Evolutionary conservation across 2,329 filamentous ascomycete species (phyloP).

Genomic region (Claviceps africana): DNA sequence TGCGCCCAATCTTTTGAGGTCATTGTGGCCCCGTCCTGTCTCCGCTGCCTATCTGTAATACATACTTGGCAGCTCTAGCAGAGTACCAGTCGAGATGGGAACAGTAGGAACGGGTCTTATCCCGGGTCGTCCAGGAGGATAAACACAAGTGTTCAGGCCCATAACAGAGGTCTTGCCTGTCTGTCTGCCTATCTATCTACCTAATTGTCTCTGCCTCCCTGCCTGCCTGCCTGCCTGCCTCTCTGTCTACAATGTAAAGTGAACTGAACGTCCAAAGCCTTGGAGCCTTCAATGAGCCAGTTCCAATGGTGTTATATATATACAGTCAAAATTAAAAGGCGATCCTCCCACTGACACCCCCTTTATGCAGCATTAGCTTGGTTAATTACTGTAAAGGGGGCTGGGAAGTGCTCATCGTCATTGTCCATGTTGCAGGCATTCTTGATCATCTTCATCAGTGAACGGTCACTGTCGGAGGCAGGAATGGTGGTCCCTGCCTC

Average conservation of each 20-base stretch:
- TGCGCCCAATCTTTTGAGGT: too few species aligned
- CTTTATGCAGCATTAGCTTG: background rate
- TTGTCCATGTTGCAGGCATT: background rate
- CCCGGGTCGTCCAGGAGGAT: too few species aligned
- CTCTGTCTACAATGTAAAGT: background rate
- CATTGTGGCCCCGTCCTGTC: background rate
- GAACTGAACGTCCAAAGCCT: background rate
- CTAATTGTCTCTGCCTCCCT: too few species aligned
- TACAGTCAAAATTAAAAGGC: background rate
- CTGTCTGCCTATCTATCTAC: too few species aligned
- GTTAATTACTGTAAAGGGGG: background rate
- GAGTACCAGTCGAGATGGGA: background rate
- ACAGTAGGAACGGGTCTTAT: background rate
- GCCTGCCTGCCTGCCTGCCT: background rate
- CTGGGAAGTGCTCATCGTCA: background rate
- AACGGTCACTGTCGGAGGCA: background rate
- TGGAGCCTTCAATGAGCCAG: background rate
- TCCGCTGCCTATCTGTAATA: background rate
- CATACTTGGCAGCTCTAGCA: background rate
- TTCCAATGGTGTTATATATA: background rate
- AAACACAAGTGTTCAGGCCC: background rate
- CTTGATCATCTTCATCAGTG: conserved; percentile 1
- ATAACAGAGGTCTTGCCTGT: too few species aligned
- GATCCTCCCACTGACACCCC: background rate
- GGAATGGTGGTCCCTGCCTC: background rate